These are phyloP conservation scores for Flaveria robusta DNA, from an alignment of 129 eudicot genomes.

Conservation along the genomic window DNA sequence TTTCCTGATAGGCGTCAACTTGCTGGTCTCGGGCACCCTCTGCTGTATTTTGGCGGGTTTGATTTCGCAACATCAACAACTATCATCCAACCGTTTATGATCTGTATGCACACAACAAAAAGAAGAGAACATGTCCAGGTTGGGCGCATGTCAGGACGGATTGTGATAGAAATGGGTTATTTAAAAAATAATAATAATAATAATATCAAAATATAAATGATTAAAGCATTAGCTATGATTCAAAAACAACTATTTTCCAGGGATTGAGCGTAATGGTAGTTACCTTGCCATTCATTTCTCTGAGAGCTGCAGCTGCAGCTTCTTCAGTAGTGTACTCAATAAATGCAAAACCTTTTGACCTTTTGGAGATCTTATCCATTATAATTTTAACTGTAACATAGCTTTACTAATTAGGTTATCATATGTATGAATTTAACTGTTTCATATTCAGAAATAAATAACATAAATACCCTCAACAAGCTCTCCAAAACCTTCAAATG, in stretches of 20 bases:
- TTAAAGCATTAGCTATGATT: background rate
- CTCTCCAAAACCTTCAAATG: constrained; percentile 93
- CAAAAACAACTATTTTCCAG: background rate
- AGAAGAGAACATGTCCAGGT: constrained; percentile 1
- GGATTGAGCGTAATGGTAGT: background rate
- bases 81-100: constrained; percentile 98
- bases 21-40: constrained; percentile 52
- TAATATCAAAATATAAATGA: no score
- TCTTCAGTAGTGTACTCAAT: constrained; percentile 90
- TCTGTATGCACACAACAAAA: constrained; percentile 45
- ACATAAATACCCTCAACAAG: constrained; percentile 71
- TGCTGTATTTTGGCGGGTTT: constrained; percentile 65
- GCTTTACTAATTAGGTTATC: background rate
- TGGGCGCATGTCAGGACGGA: no score
- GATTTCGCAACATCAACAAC: constrained; percentile 89
- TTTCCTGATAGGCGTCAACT: constrained; percentile 4
- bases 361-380: constrained; percentile 97
- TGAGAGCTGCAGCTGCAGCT: constrained; percentile 83
- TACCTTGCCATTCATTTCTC: constrained; percentile 98
- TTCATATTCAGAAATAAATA: constrained; percentile 2
- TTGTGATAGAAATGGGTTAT: no score
- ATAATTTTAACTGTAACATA: constrained; percentile 64
- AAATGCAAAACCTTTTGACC: constrained; percentile 95
- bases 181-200: no score
- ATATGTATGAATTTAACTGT: constrained; percentile 3